Evolutionary conservation across 2,329 filamentous ascomycete genomes (phyloP).

Genomic region (Aspergillus costaricaensis): DNA sequence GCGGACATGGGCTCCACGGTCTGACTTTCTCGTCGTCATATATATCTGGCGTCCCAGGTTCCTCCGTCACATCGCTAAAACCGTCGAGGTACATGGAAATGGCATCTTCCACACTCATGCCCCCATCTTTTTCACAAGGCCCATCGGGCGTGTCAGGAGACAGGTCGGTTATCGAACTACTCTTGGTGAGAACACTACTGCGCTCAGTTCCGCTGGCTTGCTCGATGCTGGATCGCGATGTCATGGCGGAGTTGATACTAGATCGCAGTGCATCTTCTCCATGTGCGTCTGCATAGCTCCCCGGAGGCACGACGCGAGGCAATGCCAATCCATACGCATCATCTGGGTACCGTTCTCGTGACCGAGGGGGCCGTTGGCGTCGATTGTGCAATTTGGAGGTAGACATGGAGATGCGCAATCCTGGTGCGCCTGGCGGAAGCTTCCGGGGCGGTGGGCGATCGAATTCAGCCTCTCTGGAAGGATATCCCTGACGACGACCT

Average conservation of each 20-base stretch:
- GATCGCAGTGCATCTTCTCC: constrained; percentile 48
- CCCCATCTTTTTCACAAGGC: constrained; percentile 57
- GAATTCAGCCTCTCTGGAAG: constrained; percentile 25
- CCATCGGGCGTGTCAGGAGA: constrained; percentile 64
- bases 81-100: constrained; percentile 63
- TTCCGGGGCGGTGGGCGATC: constrained; percentile 31
- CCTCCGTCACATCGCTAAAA: constrained; percentile 51
- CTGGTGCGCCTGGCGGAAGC: constrained; percentile 28
- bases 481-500: constrained; percentile 21
- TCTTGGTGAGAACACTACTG: constrained; percentile 78
- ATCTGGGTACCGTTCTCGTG: constrained; percentile 28
- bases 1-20: constrained; percentile 31
- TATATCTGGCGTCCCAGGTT: constrained; percentile 37
- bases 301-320: constrained; percentile 33
- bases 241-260: constrained; percentile 63
- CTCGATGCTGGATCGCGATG: constrained; percentile 60
- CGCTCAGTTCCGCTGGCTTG: constrained; percentile 70
- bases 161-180: constrained; percentile 70
- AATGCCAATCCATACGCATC: constrained; percentile 30
- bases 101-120: constrained; percentile 62
- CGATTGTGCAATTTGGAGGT: constrained; percentile 35
- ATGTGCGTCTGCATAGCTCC: constrained; percentile 25
- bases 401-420: constrained; percentile 41
- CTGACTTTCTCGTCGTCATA: constrained; percentile 35
- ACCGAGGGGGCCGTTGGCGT: constrained; percentile 29